These are phyloP conservation scores for Grifola frondosa DNA, from an alignment of 1,284 basidiomycete species.

Conservation along the genomic window DNA sequence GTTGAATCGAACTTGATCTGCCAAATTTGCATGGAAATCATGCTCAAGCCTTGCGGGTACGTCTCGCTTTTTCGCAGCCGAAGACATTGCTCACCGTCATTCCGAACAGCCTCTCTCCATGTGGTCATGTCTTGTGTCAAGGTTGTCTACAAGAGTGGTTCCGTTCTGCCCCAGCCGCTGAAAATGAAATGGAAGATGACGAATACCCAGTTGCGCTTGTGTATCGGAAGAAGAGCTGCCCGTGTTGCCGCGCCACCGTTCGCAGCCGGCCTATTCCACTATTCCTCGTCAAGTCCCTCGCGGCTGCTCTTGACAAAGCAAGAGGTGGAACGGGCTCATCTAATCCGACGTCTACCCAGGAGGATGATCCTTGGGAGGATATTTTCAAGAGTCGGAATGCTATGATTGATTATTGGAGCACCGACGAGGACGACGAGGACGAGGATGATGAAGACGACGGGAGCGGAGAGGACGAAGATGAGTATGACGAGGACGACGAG, in stretches of 20 bases:
- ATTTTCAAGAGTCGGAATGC: conserved; percentile 52
- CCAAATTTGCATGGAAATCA: conserved; percentile 72
- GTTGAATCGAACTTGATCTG: conserved; percentile 64
- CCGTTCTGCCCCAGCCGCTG: conserved; percentile 54
- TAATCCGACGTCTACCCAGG: conserved; percentile 31
- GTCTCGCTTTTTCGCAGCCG: conserved; percentile 19
- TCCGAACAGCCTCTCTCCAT: conserved; percentile 57
- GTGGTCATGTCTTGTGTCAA: conserved; percentile 70
- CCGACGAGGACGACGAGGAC: conserved; percentile 37
- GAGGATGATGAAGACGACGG: conserved; percentile 37
- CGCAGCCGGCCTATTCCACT: conserved; percentile 59
- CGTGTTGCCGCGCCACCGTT: conserved; percentile 63
- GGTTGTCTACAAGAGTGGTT: conserved; percentile 75
- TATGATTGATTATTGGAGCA: conserved; percentile 40
- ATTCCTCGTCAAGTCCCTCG: conserved; percentile 64
- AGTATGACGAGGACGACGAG: conserved; percentile 35
- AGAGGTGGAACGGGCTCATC: conserved; percentile 30
- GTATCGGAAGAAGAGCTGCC: conserved; percentile 65
- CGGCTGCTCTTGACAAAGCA: conserved; percentile 45
- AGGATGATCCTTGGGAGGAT: conserved; percentile 64
- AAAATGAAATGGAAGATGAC: conserved; percentile 55
- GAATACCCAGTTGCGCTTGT: conserved; percentile 51
- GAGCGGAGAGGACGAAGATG: conserved; percentile 34
- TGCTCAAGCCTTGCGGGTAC: conserved; percentile 63
- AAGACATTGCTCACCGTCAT: background rate